phyloP scores from a whole-genome alignment of 495 filamentous ascomycete species.

The Penicillium diatomitis region DNA sequence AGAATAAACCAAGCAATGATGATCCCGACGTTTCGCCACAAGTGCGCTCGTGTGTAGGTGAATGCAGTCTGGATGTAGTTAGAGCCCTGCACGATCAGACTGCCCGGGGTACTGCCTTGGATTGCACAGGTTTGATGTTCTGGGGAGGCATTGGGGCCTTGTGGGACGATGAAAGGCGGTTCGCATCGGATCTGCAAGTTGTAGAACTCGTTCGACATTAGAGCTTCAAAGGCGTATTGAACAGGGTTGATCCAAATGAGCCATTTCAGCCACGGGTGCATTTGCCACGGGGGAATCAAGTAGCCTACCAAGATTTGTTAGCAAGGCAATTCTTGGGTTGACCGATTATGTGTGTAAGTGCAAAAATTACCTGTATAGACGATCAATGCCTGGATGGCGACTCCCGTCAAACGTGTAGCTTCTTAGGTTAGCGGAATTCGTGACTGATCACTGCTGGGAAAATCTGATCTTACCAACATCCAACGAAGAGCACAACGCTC shows the following conservation, averaged over 20 bases:
- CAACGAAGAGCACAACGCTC: slow-evolving; percentile 52
- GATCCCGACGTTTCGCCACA: slow-evolving; percentile 57
- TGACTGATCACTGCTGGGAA: background rate
- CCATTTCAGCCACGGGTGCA: slow-evolving; percentile 80
- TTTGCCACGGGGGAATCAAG: slow-evolving; percentile 59
- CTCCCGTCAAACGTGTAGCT: slow-evolving; percentile 57
- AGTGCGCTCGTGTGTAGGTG: slow-evolving; percentile 45
- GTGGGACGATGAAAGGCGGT: slow-evolving; percentile 49
- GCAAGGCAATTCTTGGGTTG: no score
- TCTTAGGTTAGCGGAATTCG: background rate
- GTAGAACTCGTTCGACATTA: slow-evolving; percentile 54
- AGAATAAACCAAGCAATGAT: slow-evolving; percentile 48
- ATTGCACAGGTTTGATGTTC: slow-evolving; percentile 54
- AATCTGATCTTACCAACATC: slow-evolving; percentile 36
- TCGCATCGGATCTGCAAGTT: slow-evolving; percentile 39
- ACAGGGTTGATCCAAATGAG: slow-evolving; percentile 68
- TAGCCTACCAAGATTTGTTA: slow-evolving; percentile 42
- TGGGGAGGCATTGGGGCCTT: slow-evolving; percentile 46
- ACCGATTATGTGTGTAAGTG: no score
- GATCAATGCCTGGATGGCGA: slow-evolving; percentile 52
- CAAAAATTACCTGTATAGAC: slow-evolving; percentile 54
- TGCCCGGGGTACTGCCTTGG: slow-evolving; percentile 42
- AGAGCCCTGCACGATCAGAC: slow-evolving; percentile 41
- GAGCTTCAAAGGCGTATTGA: slow-evolving; percentile 61
- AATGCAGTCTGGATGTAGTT: slow-evolving; percentile 45